Percentiles rank a stretch among this genome's conserved stretches.
phyloP scores from a whole-genome alignment of 306 rosid genomes.

The Lotus japonicus region DNA sequence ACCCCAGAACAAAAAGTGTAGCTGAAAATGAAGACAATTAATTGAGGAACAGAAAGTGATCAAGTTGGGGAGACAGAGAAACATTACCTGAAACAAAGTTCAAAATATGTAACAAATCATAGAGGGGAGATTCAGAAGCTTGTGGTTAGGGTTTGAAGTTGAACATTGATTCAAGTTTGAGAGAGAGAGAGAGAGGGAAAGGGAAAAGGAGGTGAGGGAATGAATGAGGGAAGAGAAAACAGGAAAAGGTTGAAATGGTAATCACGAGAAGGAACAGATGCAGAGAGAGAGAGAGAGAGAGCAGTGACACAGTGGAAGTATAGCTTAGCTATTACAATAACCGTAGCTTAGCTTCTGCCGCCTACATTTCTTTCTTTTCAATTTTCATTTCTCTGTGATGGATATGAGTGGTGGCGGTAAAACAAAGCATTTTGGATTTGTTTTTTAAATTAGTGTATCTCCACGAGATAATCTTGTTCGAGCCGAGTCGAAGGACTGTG shows the following conservation, averaged over 20 bases:
- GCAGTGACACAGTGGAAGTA: conserved; percentile 16
- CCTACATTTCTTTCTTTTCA: not conserved
- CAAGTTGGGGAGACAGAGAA: not conserved
- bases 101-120: not conserved
- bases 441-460: no score
- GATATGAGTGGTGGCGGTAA: no score
- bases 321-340: conserved; percentile 2
- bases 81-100: conserved; percentile 25
- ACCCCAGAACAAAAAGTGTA: not conserved
- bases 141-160: conserved; percentile 34
- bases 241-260: conserved; percentile 34
- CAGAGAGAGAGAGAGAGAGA: not conserved
- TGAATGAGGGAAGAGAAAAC: conserved; percentile 41
- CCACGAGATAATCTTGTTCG: no score
- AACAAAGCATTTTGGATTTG: no score
- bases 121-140: not conserved
- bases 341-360: not conserved
- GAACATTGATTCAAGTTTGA: conserved; percentile 15
- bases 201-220: not conserved
- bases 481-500: no score
- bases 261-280: conserved; percentile 60
- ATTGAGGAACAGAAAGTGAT: not conserved
- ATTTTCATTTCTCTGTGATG: no score
- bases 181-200: not conserved
- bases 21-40: not conserved